Evolutionary conservation across 1,284 basidiomycete genomes (phyloP).

Genomic region (Uromyces viciae-fabae): DNA sequence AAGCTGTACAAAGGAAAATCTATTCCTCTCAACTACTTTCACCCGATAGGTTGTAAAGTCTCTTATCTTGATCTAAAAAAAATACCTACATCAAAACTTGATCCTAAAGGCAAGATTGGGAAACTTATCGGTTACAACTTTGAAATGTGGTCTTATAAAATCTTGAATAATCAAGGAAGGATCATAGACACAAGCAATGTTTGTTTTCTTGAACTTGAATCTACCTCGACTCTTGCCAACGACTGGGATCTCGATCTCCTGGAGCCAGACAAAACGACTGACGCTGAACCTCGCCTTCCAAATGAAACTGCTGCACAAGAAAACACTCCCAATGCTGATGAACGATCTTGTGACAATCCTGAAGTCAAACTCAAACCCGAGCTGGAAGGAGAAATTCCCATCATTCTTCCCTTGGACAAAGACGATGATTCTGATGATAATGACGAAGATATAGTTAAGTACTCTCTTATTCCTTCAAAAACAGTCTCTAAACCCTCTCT

Average conservation of each 20-base stretch:
- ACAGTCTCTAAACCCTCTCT: background rate
- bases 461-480: background rate
- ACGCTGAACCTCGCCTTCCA: no score
- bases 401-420: no score
- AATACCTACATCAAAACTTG: background rate
- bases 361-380: no score
- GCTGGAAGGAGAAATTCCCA: no score
- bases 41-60: background rate
- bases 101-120: background rate
- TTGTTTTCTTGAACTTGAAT: background rate
- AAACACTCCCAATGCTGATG: background rate
- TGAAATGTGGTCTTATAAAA: background rate
- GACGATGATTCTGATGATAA: background rate
- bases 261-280: no score
- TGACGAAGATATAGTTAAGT: background rate
- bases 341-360: background rate
- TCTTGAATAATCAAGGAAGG: background rate
- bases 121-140: background rate
- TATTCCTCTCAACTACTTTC: background rate
- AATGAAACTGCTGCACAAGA: no score
- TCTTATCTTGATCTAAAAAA: background rate
- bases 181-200: background rate
- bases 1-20: background rate
- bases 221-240: no score
- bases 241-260: no score